Conservation (phyloP, 345 rosid genomes). For the Gossypium bickii region DNA sequence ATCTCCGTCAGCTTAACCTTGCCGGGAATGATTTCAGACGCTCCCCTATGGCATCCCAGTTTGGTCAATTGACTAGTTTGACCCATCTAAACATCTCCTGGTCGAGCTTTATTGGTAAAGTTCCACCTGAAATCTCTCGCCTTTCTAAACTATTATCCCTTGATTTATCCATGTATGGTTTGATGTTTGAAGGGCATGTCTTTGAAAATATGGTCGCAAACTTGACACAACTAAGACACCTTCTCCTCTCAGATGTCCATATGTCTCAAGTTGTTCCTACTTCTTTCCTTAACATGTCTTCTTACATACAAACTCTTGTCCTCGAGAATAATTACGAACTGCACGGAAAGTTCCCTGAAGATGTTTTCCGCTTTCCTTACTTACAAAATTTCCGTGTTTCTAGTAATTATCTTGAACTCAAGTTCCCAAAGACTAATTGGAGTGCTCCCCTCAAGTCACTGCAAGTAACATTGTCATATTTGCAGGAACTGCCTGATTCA, state of each 20-base stretch:
- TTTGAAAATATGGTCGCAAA: not conserved
- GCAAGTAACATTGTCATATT: not conserved
- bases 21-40: slow-evolving; percentile 16
- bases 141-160: slow-evolving; percentile 6
- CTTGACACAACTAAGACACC: slow-evolving; percentile 1
- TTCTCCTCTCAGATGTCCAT: not conserved
- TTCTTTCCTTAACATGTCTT: slow-evolving; percentile 8
- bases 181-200: not conserved
- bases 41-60: slow-evolving; percentile 7
- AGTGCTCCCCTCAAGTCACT: not conserved
- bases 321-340: not conserved
- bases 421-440: slow-evolving; percentile 16
- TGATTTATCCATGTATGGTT: not conserved
- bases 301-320: not conserved
- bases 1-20: slow-evolving; percentile 10
- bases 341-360: slow-evolving; percentile 11
- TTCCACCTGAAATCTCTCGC: not conserved
- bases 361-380: slow-evolving; percentile 13
- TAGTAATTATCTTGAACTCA: not conserved
- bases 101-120: too few species aligned
- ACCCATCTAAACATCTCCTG: too few species aligned
- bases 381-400: not conserved
- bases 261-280: slow-evolving; percentile 3
- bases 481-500: slow-evolving; percentile 7
- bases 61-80: slow-evolving; percentile 18